Percentiles rank a stretch among this genome's conserved stretches.
These are phyloP conservation scores for Fusarium miscanthi DNA, from an alignment of 2,329 filamentous ascomycete species.

Conservation along the genomic window DNA sequence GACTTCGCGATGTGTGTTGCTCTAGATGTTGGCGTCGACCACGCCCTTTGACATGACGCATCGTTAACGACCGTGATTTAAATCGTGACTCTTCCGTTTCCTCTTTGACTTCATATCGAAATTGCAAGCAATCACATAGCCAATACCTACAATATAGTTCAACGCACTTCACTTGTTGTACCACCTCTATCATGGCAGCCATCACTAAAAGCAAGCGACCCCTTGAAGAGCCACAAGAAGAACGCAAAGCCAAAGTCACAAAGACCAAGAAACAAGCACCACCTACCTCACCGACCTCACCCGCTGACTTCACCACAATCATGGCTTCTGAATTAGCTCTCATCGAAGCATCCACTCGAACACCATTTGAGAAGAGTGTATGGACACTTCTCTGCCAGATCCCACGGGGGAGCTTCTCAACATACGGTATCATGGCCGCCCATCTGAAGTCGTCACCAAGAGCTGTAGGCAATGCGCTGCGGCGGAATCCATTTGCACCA, in stretches of 20 bases:
- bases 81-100: neutral
- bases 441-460: conserved; percentile 77
- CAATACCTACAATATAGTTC: neutral
- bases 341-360: conserved; percentile 58
- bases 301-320: conserved; percentile 5
- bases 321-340: conserved; percentile 56
- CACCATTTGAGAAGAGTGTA: conserved; percentile 70
- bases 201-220: conserved; percentile 37
- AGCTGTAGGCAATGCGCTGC: conserved; percentile 81
- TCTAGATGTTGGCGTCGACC: conserved; percentile 41
- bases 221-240: conserved; percentile 30
- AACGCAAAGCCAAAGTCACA: conserved; percentile 21
- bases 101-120: neutral
- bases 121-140: neutral
- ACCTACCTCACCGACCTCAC: neutral
- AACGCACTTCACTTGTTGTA: neutral
- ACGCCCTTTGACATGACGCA: conserved; percentile 40
- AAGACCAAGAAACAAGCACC: conserved; percentile 19
- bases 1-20: conserved; percentile 47
- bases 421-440: conserved; percentile 78
- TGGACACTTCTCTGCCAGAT: conserved; percentile 82
- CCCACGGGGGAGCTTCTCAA: conserved; percentile 78
- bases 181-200: conserved; percentile 14
- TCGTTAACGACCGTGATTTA: conserved; percentile 3
- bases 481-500: conserved; percentile 84